A percentile compares a stretch with the other conserved stretches of the same genome.
phyloP scores from a whole-genome alignment of 305 asterid species.

The Fraxinus greggii region DNA sequence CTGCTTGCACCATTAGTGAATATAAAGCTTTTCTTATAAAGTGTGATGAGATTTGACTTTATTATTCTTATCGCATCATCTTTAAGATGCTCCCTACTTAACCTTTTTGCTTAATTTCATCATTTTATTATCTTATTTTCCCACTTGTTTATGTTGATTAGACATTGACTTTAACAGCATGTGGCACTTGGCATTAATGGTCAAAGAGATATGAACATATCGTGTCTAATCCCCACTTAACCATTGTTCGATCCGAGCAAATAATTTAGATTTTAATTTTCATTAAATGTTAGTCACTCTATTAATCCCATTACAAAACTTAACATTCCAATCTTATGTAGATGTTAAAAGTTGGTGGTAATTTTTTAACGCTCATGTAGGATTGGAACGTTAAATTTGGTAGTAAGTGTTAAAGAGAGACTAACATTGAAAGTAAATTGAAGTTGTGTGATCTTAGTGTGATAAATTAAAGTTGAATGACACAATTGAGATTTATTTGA shows the following conservation, averaged over 20 bases:
- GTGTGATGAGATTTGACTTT: constrained; percentile 56
- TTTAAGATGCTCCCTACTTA: constrained; percentile 16
- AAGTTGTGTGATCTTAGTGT: not conserved
- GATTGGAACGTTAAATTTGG: not conserved
- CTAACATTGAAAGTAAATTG: not conserved
- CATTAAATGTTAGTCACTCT: not conserved
- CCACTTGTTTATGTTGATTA: constrained; percentile 1
- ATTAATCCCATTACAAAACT: not conserved
- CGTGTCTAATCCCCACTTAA: constrained; percentile 24
- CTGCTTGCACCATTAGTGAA: constrained; percentile 50
- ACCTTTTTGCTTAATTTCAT: not conserved
- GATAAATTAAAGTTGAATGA: not conserved
- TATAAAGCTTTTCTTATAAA: constrained; percentile 39
- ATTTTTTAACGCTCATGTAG: no score
- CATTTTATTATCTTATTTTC: not conserved
- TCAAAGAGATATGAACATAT: constrained; percentile 27
- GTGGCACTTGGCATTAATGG: constrained; percentile 15
- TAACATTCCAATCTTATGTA: not conserved
- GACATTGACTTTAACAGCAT: constrained; percentile 16
- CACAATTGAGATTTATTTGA: no score
- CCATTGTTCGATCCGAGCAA: not conserved
- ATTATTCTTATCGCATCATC: not conserved
- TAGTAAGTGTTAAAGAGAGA: not conserved
- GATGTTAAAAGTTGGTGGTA: not conserved
- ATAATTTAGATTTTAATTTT: not conserved